A percentile compares a stretch with the other conserved stretches of the same genome.
phyloP scores from a whole-genome alignment of 345 rosid genomes.

The Eucalyptus marginata region DNA sequence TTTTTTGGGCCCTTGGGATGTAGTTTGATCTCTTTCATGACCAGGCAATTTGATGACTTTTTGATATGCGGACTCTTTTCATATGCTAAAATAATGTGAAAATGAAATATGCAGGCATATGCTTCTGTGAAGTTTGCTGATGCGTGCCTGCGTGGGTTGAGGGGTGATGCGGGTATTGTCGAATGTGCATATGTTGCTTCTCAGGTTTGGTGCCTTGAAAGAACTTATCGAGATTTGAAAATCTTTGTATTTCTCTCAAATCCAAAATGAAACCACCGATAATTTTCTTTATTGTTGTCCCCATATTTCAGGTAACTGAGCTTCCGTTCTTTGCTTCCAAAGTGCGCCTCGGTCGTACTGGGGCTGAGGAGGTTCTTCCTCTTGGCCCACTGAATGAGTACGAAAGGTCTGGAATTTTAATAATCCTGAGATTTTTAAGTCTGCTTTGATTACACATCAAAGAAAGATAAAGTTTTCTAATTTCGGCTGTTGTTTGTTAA shows the following conservation, averaged over 20 bases:
- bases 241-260: neutral
- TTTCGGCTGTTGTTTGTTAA: neutral
- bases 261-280: neutral
- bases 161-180: conserved; percentile 67
- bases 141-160: conserved; percentile 73
- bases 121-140: conserved; percentile 99
- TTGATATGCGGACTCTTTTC: neutral
- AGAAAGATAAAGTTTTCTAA: neutral
- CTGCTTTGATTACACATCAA: neutral
- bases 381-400: conserved; percentile 78
- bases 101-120: conserved; percentile 49
- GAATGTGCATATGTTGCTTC: conserved; percentile 84
- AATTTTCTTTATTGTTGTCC: neutral
- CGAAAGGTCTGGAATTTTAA: conserved; percentile 45
- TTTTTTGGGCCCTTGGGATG: neutral
- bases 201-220: conserved; percentile 21
- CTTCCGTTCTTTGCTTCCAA: conserved; percentile 93
- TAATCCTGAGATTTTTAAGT: neutral
- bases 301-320: conserved; percentile 66
- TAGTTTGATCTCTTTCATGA: neutral
- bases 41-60: neutral
- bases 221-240: neutral
- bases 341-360: conserved; percentile 68
- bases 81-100: neutral
- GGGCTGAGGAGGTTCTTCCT: conserved; percentile 12